Evolutionary conservation across 331 rosid genomes (phyloP).

Genomic region (Rhamnella rubrinervis): DNA sequence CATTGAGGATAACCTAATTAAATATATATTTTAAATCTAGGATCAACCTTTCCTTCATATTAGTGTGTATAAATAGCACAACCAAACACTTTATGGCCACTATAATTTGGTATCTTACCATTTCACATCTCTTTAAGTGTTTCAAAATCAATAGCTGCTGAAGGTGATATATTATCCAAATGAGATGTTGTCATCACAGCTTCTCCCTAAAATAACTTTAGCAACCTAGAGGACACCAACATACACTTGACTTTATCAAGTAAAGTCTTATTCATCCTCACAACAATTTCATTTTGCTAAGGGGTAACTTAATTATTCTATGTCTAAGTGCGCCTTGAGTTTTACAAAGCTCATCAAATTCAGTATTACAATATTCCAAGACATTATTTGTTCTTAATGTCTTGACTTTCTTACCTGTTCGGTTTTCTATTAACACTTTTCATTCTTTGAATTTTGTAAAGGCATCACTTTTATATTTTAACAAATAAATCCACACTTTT

Average conservation of each 20-base stretch:
- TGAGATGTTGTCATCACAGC: background rate
- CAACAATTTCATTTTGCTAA: background rate
- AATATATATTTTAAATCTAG: too few relatives aligned
- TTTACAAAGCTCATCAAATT: too few relatives aligned
- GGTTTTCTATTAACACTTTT: too few relatives aligned
- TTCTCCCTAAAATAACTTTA: background rate
- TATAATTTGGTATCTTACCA: too few relatives aligned
- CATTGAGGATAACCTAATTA: background rate
- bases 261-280: constrained; percentile 39
- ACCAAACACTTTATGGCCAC: background rate
- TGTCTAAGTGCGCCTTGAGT: too few relatives aligned
- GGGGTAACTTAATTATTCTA: background rate
- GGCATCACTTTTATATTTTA: too few relatives aligned
- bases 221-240: background rate
- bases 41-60: background rate
- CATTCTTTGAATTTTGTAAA: too few relatives aligned
- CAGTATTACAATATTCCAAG: too few relatives aligned
- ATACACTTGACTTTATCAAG: constrained; percentile 11
- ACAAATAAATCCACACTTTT: too few relatives aligned
- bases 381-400: too few relatives aligned
- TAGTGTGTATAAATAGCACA: background rate
- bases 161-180: background rate
- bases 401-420: too few relatives aligned
- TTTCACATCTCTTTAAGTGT: background rate
- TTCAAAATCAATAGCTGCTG: too few relatives aligned